Base-by-base conservation (phyloP, 306 rosid species). In the Geum urbanum region DNA sequence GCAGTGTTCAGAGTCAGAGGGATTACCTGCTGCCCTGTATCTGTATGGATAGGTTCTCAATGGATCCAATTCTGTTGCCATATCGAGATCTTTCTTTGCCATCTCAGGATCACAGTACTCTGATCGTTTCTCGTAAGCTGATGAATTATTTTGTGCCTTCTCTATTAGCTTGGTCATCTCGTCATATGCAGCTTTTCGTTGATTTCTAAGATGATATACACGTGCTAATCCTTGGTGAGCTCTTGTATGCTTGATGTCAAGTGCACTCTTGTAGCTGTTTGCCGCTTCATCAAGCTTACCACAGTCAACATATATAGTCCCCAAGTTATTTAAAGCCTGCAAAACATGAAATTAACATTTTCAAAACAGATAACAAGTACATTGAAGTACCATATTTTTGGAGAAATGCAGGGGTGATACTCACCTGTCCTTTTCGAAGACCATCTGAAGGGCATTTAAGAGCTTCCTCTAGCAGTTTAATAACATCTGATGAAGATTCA, bases 191-290 rank as follows among this genome's bases (percentile, higher is more conserved):
- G 84, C 85, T 79, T 91, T 84, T 20, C 84, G 70, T 74, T 85
- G 89, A 72, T 82, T 80, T 76, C 83, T 83, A 63, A 85, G 88
- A 74, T 86, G 96, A 84, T 82, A 85, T 40, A 91, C 82, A 0
- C 97, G 92, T 0, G 97, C 97, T 4, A 91, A 70, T 45, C 97
- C 97, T 80, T 91, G 92, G 76, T 88, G 97, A 72, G 92, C 97
- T 84, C 96, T 80, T n/a, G 97, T 85, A 82, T 91, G 96, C 83
- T 84, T 82, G 71, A 91, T 91, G 61, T 88, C 87, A 66, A 91
- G 97, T 16, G 97, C 96, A 76, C 79, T 86, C 72, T 37, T 70
- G 79, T 88, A 88, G 81, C 97, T 88, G 66, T 88, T 86, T 47
- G 79, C 80, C 7, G 96, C 96, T 45, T 75, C 77, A 67, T 91